A percentile compares a stretch with the other conserved stretches of the same genome.
Conservation (phyloP, 768 basidiomycete genomes). For the Cystobasidium ongulense region DNA sequence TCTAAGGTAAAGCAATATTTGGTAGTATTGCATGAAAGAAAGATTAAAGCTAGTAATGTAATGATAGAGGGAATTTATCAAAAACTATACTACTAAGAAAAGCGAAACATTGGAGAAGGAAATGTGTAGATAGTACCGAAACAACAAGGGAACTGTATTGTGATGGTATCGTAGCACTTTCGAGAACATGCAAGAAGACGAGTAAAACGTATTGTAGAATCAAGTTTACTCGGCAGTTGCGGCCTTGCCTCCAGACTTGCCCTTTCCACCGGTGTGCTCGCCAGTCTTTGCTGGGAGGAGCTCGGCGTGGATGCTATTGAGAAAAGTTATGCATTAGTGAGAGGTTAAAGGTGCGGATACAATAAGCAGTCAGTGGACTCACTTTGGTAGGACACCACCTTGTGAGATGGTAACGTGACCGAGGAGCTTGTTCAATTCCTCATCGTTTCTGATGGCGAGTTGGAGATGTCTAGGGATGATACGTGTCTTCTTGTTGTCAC, state of each 20-base stretch:
- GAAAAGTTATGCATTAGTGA: not conserved
- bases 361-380: not conserved
- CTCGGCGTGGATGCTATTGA: conserved; percentile 32
- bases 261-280: not conserved
- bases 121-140: not conserved
- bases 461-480: conserved; percentile 88
- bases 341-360: not conserved
- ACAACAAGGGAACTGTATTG: not conserved
- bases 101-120: not conserved
- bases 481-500: conserved; percentile 88
- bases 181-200: not conserved
- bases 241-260: conserved; percentile 23
- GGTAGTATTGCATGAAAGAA: not conserved
- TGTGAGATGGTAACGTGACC: conserved; percentile 82
- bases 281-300: conserved; percentile 29
- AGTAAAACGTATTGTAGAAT: not conserved
- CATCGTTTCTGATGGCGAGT: conserved; percentile 63
- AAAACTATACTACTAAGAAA: not conserved
- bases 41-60: not conserved
- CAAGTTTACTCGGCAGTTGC: not conserved
- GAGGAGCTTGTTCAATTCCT: conserved; percentile 59
- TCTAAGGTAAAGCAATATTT: not conserved
- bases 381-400: conserved; percentile 72
- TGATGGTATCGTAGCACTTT: not conserved
- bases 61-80: too few relatives aligned